Percentiles rank a stretch among this genome's conserved stretches.
These are phyloP conservation scores for Groenewaldozyma sp. DNA, from an alignment of 1,139 yeast genomes.

Conservation along the genomic window DNA sequence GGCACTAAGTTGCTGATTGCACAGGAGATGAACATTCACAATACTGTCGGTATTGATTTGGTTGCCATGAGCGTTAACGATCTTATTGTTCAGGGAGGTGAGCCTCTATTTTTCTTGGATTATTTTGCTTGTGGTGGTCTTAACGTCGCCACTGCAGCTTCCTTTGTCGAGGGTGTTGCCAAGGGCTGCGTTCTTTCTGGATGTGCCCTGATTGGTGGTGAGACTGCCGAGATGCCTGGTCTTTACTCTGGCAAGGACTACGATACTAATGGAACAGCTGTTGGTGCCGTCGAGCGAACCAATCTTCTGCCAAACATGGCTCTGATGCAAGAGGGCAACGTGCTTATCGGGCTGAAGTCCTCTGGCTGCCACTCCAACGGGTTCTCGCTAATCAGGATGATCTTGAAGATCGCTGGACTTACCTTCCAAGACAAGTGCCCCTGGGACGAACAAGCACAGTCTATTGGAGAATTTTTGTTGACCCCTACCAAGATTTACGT, in stretches of 20 bases:
- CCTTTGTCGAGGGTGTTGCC: slow-evolving; percentile 91
- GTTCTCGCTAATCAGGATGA: slow-evolving; percentile 90
- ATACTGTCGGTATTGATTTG: slow-evolving; percentile 95
- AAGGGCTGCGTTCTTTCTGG: slow-evolving; percentile 93
- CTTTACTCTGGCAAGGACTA: slow-evolving; percentile 93
- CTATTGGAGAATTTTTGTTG: slow-evolving; percentile 79
- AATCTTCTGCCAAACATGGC: slow-evolving; percentile 63
- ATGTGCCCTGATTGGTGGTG: slow-evolving; percentile 98
- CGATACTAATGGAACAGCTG: slow-evolving; percentile 97
- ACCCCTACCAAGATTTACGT: slow-evolving; percentile 93
- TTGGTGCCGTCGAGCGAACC: slow-evolving; percentile 89
- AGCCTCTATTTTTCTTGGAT: slow-evolving; percentile 90
- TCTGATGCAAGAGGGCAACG: slow-evolving; percentile 68
- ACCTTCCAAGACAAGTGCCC: slow-evolving; percentile 74
- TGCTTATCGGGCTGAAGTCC: slow-evolving; percentile 76
- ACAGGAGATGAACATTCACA: slow-evolving; percentile 77
- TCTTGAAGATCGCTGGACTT: slow-evolving; percentile 64
- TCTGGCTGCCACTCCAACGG: slow-evolving; percentile 97
- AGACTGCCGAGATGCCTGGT: slow-evolving; percentile 99
- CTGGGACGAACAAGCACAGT: slow-evolving; percentile 55
- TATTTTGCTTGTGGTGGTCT: slow-evolving; percentile 94
- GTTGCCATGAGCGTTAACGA: slow-evolving; percentile 99
- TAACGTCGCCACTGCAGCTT: slow-evolving; percentile 74
- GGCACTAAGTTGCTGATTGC: slow-evolving; percentile 96
- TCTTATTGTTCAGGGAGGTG: slow-evolving; percentile 97